Base-by-base conservation (phyloP, 176 grass and related monocot genomes). In the Saccharum officinarum region DNA sequence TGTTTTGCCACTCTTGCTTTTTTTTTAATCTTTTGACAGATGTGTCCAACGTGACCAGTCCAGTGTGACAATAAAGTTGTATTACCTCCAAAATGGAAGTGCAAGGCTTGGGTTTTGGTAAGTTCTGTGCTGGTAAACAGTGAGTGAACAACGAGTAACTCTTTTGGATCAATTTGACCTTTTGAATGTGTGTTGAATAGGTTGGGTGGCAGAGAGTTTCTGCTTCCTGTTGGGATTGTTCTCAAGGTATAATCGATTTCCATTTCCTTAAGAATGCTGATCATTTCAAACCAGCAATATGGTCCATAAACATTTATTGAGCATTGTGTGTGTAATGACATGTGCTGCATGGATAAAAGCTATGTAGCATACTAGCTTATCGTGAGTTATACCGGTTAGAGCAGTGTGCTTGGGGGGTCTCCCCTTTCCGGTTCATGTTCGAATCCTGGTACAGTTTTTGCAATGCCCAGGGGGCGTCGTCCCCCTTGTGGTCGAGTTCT, bases 81-180 rank as follows among this genome's bases (percentile, higher is more conserved):
- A 98, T 87, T 98, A 98, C 84, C 87, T 98, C 79, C 91, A 89
- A 87, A 98, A 94, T 95, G 96, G 93, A 91, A 98, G 96, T 75
- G 91, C 93, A 79, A 98, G 96, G 79, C 70, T 98, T 84, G 96
- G 96, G 49, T 98, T 98, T 85, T 98, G 96, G 96, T 98, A 95
- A 89, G 76, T 89, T 79, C 86, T 74, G 30, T 80, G 39, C 16
- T 81, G 37, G 74, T 75, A 84, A 77, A 26, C 62, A 38, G 60
- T 3, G 22, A 77, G 33, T 77, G 14, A 28, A 65, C 78, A 18
- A 78, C 6, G 10, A 47, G 10, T 39, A 57, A 54, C 13, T 31
- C 17, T 30, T 54, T 88, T 50, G 38, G 33, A 46, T 61, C 44
- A 77, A 73, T 28, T 67, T 91, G 55, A 84, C 33, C 68, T 50